These are phyloP conservation scores for Fusarium sp. DNA, from an alignment of 2,329 filamentous ascomycete species.

Conservation along the genomic window DNA sequence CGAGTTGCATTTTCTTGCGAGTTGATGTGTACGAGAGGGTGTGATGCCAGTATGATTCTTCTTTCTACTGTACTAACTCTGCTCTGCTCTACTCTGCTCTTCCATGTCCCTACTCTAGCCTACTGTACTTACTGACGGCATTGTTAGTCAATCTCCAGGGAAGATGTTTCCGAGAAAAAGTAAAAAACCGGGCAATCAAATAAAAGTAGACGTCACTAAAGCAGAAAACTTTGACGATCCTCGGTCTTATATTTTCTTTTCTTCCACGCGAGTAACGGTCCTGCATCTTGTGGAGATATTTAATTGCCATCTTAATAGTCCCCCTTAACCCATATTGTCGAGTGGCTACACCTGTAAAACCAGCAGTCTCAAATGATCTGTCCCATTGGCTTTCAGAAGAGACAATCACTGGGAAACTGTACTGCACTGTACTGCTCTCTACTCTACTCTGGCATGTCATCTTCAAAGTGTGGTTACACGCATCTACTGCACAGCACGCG, in stretches of 20 bases:
- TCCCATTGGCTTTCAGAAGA: not conserved
- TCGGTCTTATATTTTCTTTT: not conserved
- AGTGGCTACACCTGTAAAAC: not conserved
- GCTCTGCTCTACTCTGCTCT: not conserved
- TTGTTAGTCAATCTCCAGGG: not conserved
- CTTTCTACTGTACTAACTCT: too few relatives aligned
- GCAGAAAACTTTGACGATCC: not conserved
- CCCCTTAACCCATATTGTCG: not conserved
- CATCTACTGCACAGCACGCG: slow-evolving; percentile 6
- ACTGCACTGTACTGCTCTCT: not conserved
- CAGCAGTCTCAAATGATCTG: not conserved
- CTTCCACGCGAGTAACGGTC: slow-evolving; percentile 27
- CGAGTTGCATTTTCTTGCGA: not conserved
- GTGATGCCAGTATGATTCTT: slow-evolving; percentile 9
- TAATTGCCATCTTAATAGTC: not conserved
- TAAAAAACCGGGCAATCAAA: not conserved
- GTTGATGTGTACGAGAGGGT: slow-evolving; percentile 6
- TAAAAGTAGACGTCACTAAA: not conserved
- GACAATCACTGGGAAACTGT: not conserved
- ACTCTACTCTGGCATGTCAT: not conserved
- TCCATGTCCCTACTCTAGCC: not conserved
- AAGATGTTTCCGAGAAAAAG: not conserved
- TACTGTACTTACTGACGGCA: not conserved
- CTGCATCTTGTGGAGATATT: slow-evolving; percentile 3
- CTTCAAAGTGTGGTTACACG: slow-evolving; percentile 29